Base-by-base conservation (phyloP, 306 rosid genomes). In the Leucaena leucocephala region DNA sequence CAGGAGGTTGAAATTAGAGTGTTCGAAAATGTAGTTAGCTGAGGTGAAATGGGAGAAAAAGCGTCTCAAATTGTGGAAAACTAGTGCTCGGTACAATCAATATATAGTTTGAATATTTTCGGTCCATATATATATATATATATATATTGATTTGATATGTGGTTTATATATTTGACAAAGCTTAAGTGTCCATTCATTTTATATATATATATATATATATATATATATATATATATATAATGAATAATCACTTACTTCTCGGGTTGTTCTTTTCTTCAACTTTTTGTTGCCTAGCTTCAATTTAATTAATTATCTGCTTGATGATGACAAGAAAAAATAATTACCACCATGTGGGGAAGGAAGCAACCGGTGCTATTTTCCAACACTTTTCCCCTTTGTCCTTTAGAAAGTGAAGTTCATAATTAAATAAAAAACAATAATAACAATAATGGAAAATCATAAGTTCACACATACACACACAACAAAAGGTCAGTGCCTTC, bases 21-120 rank as follows among this genome's bases (percentile, higher is more conserved):
- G 62, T 49, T 50, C 64, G 43, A 54, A 27, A 68, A 46, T 40
- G 72, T 19, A 40, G 34, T 39, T 40, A n/a, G 59, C 59, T 54
- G 34, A 66, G 71, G 34, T 67, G 10, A 54, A 54, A 17, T 7
- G 19, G 22, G 22, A 67, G 72, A 42, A 67, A 67, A 67, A 67
- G 52, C 52, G 10, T 68, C 50, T 67, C 72, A 67, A 19, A 42
- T n/a, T 67, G 52, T 67, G 72, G 52, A 40, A 65, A 63, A 65
- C 16, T 38, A 8, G n/a, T 15, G 27, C 43, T n/a, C 8, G 46
- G 22, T 5, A 54, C 70, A 36, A 8, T 36, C 27, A 8, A 38
- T 27, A 27, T 8, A 65, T 38, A 16, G 43, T 39, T 7, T 66
- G 71, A 19, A 66, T 66, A 66, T 66, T 66, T 27, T 66, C 34